phyloP scores from a whole-genome alignment of 1,284 basidiomycete genomes.

The Apiotrichum gracile region DNA sequence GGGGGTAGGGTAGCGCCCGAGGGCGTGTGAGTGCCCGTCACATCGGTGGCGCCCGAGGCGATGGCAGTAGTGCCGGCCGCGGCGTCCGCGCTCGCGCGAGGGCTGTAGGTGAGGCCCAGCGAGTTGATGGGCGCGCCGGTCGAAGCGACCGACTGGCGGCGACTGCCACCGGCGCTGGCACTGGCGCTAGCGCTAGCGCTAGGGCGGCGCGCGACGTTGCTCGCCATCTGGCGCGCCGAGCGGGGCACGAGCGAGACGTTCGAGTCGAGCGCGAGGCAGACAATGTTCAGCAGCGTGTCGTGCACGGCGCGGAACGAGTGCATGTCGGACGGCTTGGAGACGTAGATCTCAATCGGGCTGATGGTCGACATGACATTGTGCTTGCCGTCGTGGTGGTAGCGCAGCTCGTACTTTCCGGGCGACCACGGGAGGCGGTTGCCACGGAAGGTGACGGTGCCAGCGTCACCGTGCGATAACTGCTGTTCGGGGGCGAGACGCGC shows the following conservation, averaged over 20 bases:
- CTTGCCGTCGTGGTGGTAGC: constrained; percentile 79
- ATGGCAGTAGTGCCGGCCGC: background rate
- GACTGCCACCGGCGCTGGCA: background rate
- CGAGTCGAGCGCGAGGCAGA: constrained; percentile 77
- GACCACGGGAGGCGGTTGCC: constrained; percentile 78
- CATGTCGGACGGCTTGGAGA: constrained; percentile 44
- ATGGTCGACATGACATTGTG: constrained; percentile 88
- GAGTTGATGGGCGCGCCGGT: background rate
- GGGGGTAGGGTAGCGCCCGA: too few species aligned
- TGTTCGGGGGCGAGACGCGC: constrained; percentile 45
- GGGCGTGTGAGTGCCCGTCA: too few species aligned
- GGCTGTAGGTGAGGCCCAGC: background rate
- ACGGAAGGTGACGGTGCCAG: constrained; percentile 69
- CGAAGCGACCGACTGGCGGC: background rate
- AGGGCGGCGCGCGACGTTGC: background rate
- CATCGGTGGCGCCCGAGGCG: too few species aligned
- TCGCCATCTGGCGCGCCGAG: constrained; percentile 46
- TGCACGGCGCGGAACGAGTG: constrained; percentile 61
- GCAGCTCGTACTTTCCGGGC: constrained; percentile 78
- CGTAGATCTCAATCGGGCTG: constrained; percentile 76
- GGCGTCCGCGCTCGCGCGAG: background rate
- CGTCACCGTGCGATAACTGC: constrained; percentile 44
- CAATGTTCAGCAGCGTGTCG: constrained; percentile 63
- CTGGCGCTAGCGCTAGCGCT: too few species aligned
- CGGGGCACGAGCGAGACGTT: constrained; percentile 74